Percentiles rank a stretch among this genome's conserved stretches.
Conservation (phyloP, 371 early-diverging fungal genomes). For the Haplosporangium sp. region DNA sequence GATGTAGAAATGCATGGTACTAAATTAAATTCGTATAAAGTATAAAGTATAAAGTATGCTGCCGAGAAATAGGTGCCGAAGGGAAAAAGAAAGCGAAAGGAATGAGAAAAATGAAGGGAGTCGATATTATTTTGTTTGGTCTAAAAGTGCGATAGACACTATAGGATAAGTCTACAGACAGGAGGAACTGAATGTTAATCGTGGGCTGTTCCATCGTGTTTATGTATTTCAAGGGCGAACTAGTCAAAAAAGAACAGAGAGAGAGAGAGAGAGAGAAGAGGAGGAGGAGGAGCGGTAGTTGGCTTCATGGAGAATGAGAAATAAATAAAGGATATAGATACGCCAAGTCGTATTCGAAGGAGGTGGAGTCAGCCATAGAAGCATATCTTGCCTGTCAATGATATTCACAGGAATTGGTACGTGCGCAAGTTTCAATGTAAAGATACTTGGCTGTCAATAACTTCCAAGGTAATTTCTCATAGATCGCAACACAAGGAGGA, state of each 20-base stretch:
- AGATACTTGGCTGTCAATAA: no score
- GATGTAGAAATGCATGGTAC: constrained; percentile 28
- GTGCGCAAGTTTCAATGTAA: no score
- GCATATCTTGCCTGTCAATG: no score
- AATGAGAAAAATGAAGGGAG: neutral
- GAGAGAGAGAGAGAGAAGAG: neutral
- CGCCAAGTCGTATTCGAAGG: no score
- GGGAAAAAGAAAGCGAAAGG: neutral
- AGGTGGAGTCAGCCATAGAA: no score
- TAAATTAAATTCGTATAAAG: neutral
- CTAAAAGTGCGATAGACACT: neutral
- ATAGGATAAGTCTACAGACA: neutral
- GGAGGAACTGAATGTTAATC: neutral
- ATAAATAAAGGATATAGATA: no score
- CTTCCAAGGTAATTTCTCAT: no score
- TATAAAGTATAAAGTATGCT: neutral
- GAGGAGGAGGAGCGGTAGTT: neutral
- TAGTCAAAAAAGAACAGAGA: neutral
- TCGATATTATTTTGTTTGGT: neutral
- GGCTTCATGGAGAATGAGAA: neutral
- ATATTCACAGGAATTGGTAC: no score
- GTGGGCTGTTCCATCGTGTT: neutral
- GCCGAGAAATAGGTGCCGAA: neutral
- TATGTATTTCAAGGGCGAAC: constrained; percentile 1
- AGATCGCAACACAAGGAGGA: no score